Conservation (phyloP, 1,284 basidiomycete genomes). For the Schizophyllum commune region DNA sequence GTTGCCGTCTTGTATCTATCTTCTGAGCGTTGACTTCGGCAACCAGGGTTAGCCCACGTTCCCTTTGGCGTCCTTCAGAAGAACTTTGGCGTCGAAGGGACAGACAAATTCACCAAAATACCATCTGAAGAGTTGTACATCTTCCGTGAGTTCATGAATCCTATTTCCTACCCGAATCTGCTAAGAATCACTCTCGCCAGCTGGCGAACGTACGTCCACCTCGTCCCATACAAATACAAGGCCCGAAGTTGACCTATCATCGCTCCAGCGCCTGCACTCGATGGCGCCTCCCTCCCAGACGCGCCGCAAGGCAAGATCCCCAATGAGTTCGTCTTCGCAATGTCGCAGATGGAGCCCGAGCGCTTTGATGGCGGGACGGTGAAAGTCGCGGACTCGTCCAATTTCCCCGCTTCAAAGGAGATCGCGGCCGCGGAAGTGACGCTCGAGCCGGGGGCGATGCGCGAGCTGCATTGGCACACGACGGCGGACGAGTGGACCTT, state of each 20-base stretch:
- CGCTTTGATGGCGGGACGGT: conserved; percentile 43
- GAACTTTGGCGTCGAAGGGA: conserved; percentile 34
- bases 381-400: conserved; percentile 51
- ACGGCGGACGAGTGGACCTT: background rate
- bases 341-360: conserved; percentile 37
- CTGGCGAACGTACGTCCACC: too few species aligned
- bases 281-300: too few species aligned
- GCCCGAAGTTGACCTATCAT: too few species aligned
- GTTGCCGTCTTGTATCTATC: too few species aligned
- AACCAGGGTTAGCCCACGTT: conserved; percentile 26
- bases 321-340: conserved; percentile 37
- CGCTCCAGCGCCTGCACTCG: conserved; percentile 23
- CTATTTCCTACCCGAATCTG: background rate
- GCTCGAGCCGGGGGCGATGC: conserved; percentile 50
- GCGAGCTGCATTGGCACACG: conserved; percentile 24
- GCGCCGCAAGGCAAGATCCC: conserved; percentile 27
- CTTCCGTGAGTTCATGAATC: conserved; percentile 30
- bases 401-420: conserved; percentile 47
- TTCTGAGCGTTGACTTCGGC: too few species aligned
- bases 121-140: conserved; percentile 46
- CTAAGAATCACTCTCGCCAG: too few species aligned
- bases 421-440: conserved; percentile 52
- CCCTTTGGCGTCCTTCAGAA: conserved; percentile 48
- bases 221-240: too few species aligned
- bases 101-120: conserved; percentile 33